Conservation (phyloP, 129 eudicot genomes). For the Chrysanthemum makinoi region DNA sequence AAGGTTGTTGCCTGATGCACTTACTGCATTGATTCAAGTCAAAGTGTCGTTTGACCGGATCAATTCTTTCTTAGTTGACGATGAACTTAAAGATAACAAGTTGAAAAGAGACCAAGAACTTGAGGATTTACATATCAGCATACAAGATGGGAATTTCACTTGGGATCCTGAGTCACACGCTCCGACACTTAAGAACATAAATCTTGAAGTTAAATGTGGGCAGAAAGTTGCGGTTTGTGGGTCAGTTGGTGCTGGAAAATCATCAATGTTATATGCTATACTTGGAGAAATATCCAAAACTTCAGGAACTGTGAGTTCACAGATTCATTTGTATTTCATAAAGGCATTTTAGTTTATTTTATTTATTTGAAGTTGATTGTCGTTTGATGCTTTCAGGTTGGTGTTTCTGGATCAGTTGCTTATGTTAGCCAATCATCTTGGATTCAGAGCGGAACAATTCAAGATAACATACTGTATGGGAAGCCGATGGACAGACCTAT, state of each 20-base stretch:
- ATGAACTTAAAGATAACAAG: constrained; percentile 49
- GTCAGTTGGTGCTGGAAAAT: constrained; percentile 71
- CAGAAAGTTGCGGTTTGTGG: constrained; percentile 66
- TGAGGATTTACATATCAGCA: constrained; percentile 28
- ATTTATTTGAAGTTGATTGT: not conserved
- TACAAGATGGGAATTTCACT: constrained; percentile 36
- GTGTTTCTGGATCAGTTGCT: constrained; percentile 58
- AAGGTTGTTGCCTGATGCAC: constrained; percentile 57
- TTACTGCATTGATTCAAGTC: constrained; percentile 58
- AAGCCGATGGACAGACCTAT: constrained; percentile 61
- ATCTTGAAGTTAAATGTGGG: constrained; percentile 36
- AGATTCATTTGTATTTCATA: not conserved
- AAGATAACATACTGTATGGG: constrained; percentile 75
- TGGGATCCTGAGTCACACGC: constrained; percentile 50
- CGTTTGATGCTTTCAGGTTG: constrained; percentile 36
- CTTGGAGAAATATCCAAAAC: constrained; percentile 65
- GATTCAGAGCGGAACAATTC: constrained; percentile 83
- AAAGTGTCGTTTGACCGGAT: constrained; percentile 73
- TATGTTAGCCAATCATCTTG: constrained; percentile 85
- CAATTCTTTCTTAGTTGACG: constrained; percentile 58
- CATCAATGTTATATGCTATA: constrained; percentile 52
- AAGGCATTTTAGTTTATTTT: not conserved
- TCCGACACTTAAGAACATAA: constrained; percentile 36
- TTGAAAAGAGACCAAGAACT: constrained; percentile 4
- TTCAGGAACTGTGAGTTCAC: constrained; percentile 55